Base-by-base conservation (phyloP, 768 basidiomycete genomes). In the Lactarius akahatsu region DNA sequence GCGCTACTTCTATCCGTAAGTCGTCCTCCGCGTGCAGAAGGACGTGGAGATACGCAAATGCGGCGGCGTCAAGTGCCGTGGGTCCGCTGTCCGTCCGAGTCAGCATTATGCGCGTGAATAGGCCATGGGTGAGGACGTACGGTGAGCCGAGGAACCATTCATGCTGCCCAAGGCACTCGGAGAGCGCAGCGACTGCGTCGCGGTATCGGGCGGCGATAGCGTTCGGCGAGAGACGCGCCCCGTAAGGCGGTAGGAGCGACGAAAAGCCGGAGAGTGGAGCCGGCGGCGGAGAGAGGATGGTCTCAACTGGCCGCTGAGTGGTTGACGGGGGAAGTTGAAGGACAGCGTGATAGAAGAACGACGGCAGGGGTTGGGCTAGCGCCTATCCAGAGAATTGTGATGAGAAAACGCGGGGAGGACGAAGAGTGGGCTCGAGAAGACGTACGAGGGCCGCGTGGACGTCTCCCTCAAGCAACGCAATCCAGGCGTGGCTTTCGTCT, bases 401-500 rank as follows among this genome's bases (percentile, higher is more conserved):
- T 70, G 57, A 66, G 38, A 63, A 67, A 9, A 38, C n/a, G n/a
- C 40, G 69, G 54, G 43, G 30, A 60, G 36, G 36, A 38, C 3
- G 30, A 41, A 40, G 38, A 32, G 23, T 36, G 57, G 40, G 55
- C 26, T 59, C 36, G 68, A 55, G 23, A 45, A 20, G 30, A 69
- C 73, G 62, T 66, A 92, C 87, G 76, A 94, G 74, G 15, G 90
- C 89, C 69, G 89, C 87, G 74, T 92, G 92, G 8, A 94, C 84
- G 56, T 82, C 78, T 41, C 87, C 86, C 74, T 94, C 90, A 47
- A 94, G 83, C 38, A 94, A 80, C 2, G 89, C 79, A 28, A 92
- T 83, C 92, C 92, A 94, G 1, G 92, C 92, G 52, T 86, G 82
- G 70, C 90, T 90, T 74, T 94, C 92, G 70, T 91, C 86, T 58